Base-by-base conservation (phyloP, 305 asterid species). In the Solanum hybrid region DNA sequence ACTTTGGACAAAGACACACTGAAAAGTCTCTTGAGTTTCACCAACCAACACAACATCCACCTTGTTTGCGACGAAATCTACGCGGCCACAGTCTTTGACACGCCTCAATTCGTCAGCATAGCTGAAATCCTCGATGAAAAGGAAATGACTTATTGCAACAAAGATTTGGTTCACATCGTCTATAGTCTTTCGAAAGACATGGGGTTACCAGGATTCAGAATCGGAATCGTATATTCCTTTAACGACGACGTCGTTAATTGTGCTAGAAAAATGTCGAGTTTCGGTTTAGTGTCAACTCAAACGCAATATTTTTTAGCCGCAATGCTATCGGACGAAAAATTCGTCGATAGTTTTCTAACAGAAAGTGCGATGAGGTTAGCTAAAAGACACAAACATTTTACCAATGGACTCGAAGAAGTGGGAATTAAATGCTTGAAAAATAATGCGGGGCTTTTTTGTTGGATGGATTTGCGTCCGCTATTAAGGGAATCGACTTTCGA, bases 11-110 rank as follows among this genome's bases (percentile, higher is more conserved):
- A 11, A 67, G 90, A 92, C 42, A 95, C 97, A 1, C 69, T 92
- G 0, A 90, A 11, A 46, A 91, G 76, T 88, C 90, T 96, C 9
- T 92, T 96, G 40, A 61, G 5, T 0, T 97, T 97, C 95, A 90
- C 92, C 37, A 92, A 92, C 18, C 91, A 89, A 37, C 94, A 94
- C 81, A 85, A 84, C 33, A 95, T 97, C 92, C 98, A 97, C 91
- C 95, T 97, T 2, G 97, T 97, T 1, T 96, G 97, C 16, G 99
- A 97, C 26, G 99, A 97, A 77, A 95, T 97, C 24, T 96, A 96
- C 91, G 95, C 99, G 2, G 98, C 98, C 94, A 96, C 99, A 0
- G 98, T 96, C 86, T 96, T 96, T 89, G 78, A 67, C 90, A 76
- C 89, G 74, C 98, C 98, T 3, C 91, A 86, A 5, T 96, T 96